Base-by-base conservation (phyloP, 768 basidiomycete genomes). In the Suillus alpinus region DNA sequence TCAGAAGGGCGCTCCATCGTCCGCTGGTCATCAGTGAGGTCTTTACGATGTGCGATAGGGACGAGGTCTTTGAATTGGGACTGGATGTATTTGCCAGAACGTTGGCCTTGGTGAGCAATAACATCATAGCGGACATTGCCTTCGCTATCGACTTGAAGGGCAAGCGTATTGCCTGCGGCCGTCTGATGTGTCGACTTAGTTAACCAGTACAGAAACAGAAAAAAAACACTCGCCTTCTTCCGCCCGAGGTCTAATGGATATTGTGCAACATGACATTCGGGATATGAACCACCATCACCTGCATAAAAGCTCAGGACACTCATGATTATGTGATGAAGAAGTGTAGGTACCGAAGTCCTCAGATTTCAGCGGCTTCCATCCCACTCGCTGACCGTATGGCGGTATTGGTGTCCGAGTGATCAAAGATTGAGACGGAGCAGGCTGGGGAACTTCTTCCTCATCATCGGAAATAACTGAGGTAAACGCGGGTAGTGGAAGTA, bases 61-160 rank as follows among this genome's bases (percentile, higher is more conserved):
- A 99, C 94, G 31, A 99, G 88, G 71, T 98, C 97, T 72, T 97
- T 98, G 80, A 97, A 98, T 67, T 95, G 94, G 0, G 95, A 94
- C 71, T 98, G 96, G 12, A 98, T 83, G 58, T 86, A 76, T 73
- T 92, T 92, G 66, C 90, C 94, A 1, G 83, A 81, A 23, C 93
- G 87, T 69, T 97, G 92, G 43, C 97, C 97, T 75, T 98, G 95
- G 62, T 89, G 89, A 9, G 96, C 96, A 66, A 98, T 98, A 56
- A 92, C 95, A 74, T 97, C 95, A 71, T 98, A 99, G 64, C 93
- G 89, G 56, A 98, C 95, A 63, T 94, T 95, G 50, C 97, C 97
- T 73, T 97, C 95, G 61, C 85, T 86, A 70, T 99, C 96, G 32
- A 98, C 96, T 82, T 96, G 95, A 4, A 99, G 84, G 6, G 97